Base-by-base conservation (phyloP, 805 yeast genomes). In the Ogataea nakhonphanomensis region DNA sequence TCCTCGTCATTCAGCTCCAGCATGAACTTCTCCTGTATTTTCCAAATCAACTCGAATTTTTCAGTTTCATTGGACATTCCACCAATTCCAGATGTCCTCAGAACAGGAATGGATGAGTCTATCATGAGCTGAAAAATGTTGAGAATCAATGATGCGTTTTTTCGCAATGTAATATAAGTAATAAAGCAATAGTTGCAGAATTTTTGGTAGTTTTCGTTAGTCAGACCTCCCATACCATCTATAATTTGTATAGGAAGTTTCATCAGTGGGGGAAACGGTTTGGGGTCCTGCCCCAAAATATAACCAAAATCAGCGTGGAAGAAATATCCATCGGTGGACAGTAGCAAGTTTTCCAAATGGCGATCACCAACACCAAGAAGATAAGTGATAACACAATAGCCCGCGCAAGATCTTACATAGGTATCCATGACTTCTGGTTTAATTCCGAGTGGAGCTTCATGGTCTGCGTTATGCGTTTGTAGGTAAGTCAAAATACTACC, bases 241-340 rank as follows among this genome's bases (percentile, higher is more conserved):
- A 93, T 85, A 12, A 93, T 84, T 62, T 93, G 99, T 30, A 93
- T 93, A 0, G 99, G 99, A 27, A 93, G 67, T 57, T 93, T 93
- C 97, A 93, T 93, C 65, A 91, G 71, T 1, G 99, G 99, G 10
- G 99, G 98, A 65, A 93, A 93, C 10, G 98, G 98, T 60, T 93
- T 93, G 2, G 99, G 99, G 61, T 93, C 99, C 38, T 90, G 81
- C 0, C 99, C 99, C 39, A 93, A 67, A 35, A 93, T 91, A 56
- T 93, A 93, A 1, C 99, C 99, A 62, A 87, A 93, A 64, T 93
- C 99, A 1, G 96, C 97, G 64, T 93, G 99, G 77, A 95, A 91
- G 59, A 93, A 93, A 52, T 80, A 86, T 2, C 95, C 82, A 73
- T 91, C 84, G 47, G 67, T 47, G 80, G 88, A 37, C 81, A 84